These are phyloP conservation scores for Stephania japonica DNA, from an alignment of 164 flowering plant genomes.

Conservation along the genomic window DNA sequence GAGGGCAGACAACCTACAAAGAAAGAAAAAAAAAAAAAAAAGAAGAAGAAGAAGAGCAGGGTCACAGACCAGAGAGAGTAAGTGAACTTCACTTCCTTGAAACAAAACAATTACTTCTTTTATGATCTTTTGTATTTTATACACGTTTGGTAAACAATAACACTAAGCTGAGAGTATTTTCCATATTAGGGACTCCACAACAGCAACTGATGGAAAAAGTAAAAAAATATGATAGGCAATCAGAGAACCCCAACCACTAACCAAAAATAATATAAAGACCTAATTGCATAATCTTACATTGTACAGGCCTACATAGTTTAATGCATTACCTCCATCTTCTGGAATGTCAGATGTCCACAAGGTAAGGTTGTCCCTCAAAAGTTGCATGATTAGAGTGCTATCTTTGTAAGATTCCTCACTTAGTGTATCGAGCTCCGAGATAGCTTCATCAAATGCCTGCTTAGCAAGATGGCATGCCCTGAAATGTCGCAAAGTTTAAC, in stretches of 20 bases:
- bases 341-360: slow-evolving; percentile 28
- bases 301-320: neutral
- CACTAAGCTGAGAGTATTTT: neutral
- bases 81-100: too few species aligned
- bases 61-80: neutral
- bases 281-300: neutral
- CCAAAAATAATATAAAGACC: too few species aligned
- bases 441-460: slow-evolving; percentile 28
- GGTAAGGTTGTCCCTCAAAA: slow-evolving; percentile 23
- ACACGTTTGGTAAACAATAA: too few species aligned
- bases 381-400: slow-evolving; percentile 26
- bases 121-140: neutral
- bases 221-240: neutral
- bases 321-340: slow-evolving; percentile 21
- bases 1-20: neutral
- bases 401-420: slow-evolving; percentile 27
- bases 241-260: neutral
- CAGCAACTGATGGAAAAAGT: neutral
- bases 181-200: neutral
- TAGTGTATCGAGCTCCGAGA: slow-evolving; percentile 25
- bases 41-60: neutral
- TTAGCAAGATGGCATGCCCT: slow-evolving; percentile 27
- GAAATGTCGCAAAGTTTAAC: neutral
- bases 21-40: neutral
- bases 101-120: too few species aligned